phyloP scores from a whole-genome alignment of 192 early-diverging fungal genomes.

The Phycomyces blakesleeanus region DNA sequence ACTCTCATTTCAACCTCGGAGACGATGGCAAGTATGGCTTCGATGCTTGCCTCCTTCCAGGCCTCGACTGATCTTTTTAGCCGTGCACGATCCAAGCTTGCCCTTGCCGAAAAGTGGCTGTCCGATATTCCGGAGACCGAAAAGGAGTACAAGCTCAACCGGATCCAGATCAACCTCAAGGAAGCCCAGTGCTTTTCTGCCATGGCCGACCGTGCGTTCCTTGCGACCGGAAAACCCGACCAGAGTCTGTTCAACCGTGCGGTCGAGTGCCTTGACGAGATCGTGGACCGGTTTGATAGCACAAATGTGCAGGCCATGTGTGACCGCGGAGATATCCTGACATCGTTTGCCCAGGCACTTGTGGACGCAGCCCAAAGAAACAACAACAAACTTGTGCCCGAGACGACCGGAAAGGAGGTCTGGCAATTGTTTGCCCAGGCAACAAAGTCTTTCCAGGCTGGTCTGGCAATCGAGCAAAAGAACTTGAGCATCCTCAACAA shows the following conservation, averaged over 20 bases:
- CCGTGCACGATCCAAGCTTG: conserved; percentile 38
- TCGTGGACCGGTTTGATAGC: conserved; percentile 32
- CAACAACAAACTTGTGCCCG: not conserved
- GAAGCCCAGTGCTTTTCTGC: conserved; percentile 41
- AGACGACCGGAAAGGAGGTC: conserved; percentile 25
- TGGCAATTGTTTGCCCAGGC: conserved; percentile 46
- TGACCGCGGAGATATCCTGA: conserved; percentile 51
- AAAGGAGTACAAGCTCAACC: conserved; percentile 33
- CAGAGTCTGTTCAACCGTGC: conserved; percentile 29
- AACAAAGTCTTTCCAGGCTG: conserved; percentile 40
- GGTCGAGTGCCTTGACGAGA: conserved; percentile 37
- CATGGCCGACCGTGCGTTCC: conserved; percentile 44
- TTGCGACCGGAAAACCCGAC: conserved; percentile 37
- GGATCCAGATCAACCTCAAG: conserved; percentile 44
- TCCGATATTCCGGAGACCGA: conserved; percentile 32
- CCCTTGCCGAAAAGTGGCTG: conserved; percentile 38
- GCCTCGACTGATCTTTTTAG: conserved; percentile 38
- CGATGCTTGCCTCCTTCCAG: conserved; percentile 40
- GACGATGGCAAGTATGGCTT: conserved; percentile 46
- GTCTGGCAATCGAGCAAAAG: conserved; percentile 43
- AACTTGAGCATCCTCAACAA: conserved; percentile 51
- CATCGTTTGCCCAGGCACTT: conserved; percentile 41
- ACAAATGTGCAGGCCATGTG: conserved; percentile 52
- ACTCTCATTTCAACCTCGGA: conserved; percentile 47
- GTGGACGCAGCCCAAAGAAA: conserved; percentile 11